Base-by-base conservation (phyloP, 1,284 basidiomycete species). In the Austroboletus novae-zelandiae region DNA sequence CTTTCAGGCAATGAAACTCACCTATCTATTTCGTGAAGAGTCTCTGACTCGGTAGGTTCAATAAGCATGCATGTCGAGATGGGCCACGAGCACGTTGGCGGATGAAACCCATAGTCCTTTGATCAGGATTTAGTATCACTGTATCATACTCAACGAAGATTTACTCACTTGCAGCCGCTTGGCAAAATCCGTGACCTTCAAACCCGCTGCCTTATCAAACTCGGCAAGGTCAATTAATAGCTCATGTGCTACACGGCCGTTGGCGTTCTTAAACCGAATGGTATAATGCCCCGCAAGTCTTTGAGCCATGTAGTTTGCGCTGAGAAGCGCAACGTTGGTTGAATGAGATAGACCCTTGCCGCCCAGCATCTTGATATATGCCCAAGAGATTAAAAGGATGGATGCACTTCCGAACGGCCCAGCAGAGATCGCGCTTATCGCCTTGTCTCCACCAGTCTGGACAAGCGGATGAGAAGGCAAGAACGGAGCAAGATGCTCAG, bases 291-390 rank as follows among this genome's bases (percentile, higher is more conserved):
- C 83, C 48, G 86, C 79, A 27, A 99, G 81, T 43, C 93, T 83
- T 61, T 87, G 79, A 11, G 95, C 94, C 79, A 98, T 97, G 71
- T 99, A 99, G 73, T 99, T 99, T 51, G 96, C 96, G 63, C 89
- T 97, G 45, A 99, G 80, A 27, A 99, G 78, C 2, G 96, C 91
- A 29, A 91, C 74, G 64, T 90, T 90, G 9, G 94, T 91, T 4
- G 93, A 86, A 57, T 92, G 80, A 37, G 84, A 83, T 39, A 99
- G 80, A 15, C 95, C 96, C 51, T 81, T 73, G 20, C 94, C 95
- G 31, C 96, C 96, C 30, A 98, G 84, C 96, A 98, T 98, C 77
- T 92, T 94, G 77, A 95, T 91, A 71, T 94, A 95, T 15, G 94
- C 92, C 96, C 96, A 99, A 2, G 96, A 98, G 67, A 99, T 98